These are phyloP conservation scores for Platanthera guangdongensis DNA, from an alignment of 106 monocot genomes.

Conservation along the genomic window DNA sequence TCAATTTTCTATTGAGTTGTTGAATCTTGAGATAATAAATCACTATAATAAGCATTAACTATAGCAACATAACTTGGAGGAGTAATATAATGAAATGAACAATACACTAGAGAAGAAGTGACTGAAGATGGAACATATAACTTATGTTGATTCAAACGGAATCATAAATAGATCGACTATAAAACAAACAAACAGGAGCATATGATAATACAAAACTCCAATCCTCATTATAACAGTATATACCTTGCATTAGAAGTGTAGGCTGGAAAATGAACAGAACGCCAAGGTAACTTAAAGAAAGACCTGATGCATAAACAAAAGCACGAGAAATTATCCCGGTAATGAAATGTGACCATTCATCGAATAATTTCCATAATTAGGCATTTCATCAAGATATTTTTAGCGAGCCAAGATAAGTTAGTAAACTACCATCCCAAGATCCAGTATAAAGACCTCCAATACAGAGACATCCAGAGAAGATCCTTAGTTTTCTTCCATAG, in stretches of 20 bases:
- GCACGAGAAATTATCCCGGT: neutral
- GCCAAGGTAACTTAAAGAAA: constrained; percentile 31
- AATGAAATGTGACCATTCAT: neutral
- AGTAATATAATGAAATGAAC: neutral
- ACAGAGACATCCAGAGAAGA: neutral
- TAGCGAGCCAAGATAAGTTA: neutral
- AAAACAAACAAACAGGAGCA: too few species aligned
- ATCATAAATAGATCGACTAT: neutral
- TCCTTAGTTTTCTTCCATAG: neutral
- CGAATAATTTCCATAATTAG: neutral
- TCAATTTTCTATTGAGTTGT: neutral
- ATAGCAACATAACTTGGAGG: neutral
- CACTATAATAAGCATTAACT: neutral
- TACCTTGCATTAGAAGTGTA: constrained; percentile 21
- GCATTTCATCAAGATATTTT: neutral
- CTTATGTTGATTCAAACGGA: neutral
- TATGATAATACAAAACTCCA: neutral
- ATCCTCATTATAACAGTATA: neutral
- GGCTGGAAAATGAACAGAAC: constrained; percentile 26
- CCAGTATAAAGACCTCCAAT: neutral
- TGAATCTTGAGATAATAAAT: neutral
- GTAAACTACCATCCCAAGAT: neutral
- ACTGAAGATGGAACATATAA: neutral
- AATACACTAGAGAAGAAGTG: neutral
- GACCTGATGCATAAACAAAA: constrained; percentile 18